These are phyloP conservation scores for Herpetospermum pedunculosum DNA, from an alignment of 306 rosid species.

Conservation along the genomic window DNA sequence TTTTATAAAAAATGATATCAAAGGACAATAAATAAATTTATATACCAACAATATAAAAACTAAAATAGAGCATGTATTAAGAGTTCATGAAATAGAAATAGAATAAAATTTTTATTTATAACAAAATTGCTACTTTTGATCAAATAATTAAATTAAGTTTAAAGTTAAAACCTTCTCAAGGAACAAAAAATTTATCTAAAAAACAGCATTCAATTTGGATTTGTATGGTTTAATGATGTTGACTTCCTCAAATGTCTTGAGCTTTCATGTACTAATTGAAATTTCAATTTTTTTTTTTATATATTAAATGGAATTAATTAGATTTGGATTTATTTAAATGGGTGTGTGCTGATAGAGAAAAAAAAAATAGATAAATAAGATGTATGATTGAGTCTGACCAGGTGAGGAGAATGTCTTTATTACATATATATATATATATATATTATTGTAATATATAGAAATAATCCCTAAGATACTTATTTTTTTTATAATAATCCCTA, in stretches of 20 bases:
- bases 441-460: neutral
- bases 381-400: conserved; percentile 2
- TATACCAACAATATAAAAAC: too few relatives aligned
- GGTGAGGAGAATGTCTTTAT: conserved; percentile 1
- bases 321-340: neutral
- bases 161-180: too few relatives aligned
- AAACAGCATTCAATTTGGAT: neutral
- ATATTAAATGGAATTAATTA: neutral
- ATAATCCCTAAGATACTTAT: neutral
- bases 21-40: neutral
- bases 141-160: too few relatives aligned
- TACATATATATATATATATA: neutral
- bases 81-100: neutral
- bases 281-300: neutral
- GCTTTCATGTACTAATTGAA: neutral
- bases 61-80: neutral
- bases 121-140: neutral
- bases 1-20: too few relatives aligned
- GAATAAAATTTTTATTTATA: too few relatives aligned
- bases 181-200: too few relatives aligned
- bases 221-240: neutral
- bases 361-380: neutral
- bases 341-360: neutral
- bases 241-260: neutral
- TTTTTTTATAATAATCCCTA: neutral